Evolutionary conservation across 1,284 basidiomycete genomes (phyloP), one percentile per base, ranked within the genome.

Genomic region (Inonotus hispidus): DNA sequence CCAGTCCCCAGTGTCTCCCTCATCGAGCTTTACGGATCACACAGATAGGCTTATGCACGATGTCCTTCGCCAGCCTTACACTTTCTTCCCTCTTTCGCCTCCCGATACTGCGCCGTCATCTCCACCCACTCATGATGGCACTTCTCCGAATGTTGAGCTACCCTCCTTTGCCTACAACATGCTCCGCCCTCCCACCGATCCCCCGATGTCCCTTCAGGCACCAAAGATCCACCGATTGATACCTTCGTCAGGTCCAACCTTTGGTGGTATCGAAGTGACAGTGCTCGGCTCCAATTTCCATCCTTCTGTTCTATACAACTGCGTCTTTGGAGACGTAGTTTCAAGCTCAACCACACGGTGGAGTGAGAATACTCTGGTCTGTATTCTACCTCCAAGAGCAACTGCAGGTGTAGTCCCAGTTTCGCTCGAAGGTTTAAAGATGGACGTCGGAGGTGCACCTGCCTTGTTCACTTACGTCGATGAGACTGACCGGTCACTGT

Each of bases 231-330:
- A 91, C 68, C 84, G 89, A 8, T 82, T 97, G 53, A 94, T 99
- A 62, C 97, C 96, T 0, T 87, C 88, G 56, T 87, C 90, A 67
- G 96, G 97, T 6, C 95, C 96, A 6, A 93, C 91, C 16, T 85
- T 88, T 57, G 96, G 96, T 35, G 97, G 97, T 1, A 93, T 93
- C 65, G 94, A 97, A 72, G 91, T 99, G 23, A 99, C 97, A 0
- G 80, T 99, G 4, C 83, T 98, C 1, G 97, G 97, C 6, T 83
- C 89, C 49, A 90, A 93, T 71, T 98, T 99, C 76, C 82, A 89
- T 68, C 77, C 85, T 0, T 79, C 82, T 43, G 71, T 88, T 60
- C 81, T 84, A 65, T 73, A 91, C 39, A 84, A 87, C 58, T 93
- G 93, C 68, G 77, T 94, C 5, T 99, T 99, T 73, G 96, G 96